Percentiles rank a stretch among this genome's conserved stretches.
These are phyloP conservation scores for Fusarium illudens DNA, from an alignment of 2,329 filamentous ascomycete genomes.

Conservation along the genomic window DNA sequence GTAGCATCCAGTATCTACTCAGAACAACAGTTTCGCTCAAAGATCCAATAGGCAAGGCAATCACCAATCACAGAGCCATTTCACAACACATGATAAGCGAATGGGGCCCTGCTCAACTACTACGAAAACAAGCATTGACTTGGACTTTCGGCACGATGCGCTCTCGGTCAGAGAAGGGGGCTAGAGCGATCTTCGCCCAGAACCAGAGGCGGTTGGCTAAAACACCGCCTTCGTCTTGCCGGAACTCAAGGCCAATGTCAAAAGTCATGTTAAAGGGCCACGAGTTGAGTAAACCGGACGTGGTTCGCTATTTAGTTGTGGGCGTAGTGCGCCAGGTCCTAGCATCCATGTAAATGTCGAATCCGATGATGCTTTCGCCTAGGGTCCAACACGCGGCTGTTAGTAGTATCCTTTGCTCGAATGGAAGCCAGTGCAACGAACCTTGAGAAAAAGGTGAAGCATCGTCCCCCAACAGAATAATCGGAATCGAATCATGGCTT, in stretches of 20 bases:
- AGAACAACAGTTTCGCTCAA: background rate
- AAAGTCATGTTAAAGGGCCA: background rate
- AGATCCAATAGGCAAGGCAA: background rate
- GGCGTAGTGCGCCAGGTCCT: background rate
- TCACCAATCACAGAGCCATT: slow-evolving; percentile 9
- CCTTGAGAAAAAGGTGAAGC: slow-evolving; percentile 43
- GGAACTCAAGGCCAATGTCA: background rate
- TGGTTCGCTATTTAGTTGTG: slow-evolving; percentile 1
- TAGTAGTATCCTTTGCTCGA: slow-evolving; percentile 11
- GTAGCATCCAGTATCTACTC: background rate
- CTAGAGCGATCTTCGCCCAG: background rate
- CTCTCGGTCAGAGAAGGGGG: slow-evolving; percentile 24
- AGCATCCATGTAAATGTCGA: background rate
- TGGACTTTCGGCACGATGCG: background rate
- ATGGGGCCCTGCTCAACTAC: background rate
- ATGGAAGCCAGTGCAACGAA: background rate
- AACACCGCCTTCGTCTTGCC: background rate
- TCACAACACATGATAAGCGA: slow-evolving; percentile 11
- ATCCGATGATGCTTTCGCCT: slow-evolving; percentile 7
- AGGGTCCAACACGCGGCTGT: background rate
- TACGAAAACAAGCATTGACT: background rate
- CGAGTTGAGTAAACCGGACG: background rate
- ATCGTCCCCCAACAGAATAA: slow-evolving; percentile 79
- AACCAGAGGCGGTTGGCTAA: background rate
- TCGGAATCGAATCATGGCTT: slow-evolving; percentile 77